Evolutionary conservation across 192 early-diverging fungal genomes (phyloP), one percentile per base, ranked within the genome.

Genomic region (Entomortierella parvispora): DNA sequence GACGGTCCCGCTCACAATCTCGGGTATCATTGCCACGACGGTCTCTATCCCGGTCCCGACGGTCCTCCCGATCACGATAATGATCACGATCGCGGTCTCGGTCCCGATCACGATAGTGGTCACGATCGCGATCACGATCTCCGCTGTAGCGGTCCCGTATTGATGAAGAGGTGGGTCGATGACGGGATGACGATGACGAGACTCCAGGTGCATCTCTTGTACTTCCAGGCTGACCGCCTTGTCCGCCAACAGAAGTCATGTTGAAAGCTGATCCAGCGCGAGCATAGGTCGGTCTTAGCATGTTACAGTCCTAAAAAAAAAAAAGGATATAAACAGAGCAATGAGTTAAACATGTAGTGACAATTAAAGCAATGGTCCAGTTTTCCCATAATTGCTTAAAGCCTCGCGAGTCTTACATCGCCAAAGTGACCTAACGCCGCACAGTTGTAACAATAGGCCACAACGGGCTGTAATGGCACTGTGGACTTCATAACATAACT

Each of bases 401-500:
- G 11, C 31, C 26, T 29, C 40, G 4, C 15, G 11, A 1, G n/a
- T 44, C 71, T 47, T 66, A 75, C 72, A 40, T 77, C 74, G 29
- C 74, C 74, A 64, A 77, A 77, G 34, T 77, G 74, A 31, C 61
- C 65, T 7, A 47, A n/a, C 2, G 52, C 54, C 4, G 46, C 65
- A 23, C 74, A 77, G 32, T 77, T 77, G 52, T 77, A 77, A 37
- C 74, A 77, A 42, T 77, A 77, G 2, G 54, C n/a, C 4, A 76
- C 52, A 10, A 50, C 48, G 0, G 28, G 1, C 9, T 57, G 43
- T 25, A 37, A 14, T 7, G 60, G 31, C 22, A 57, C 34, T 2
- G 20, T 51, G 1, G 61, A 34, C 2, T 25, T n/a, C 2, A 45
- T 17, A 1, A 68, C 58, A 44, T 77, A 77, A 15, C 52, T 52